Base-by-base conservation (phyloP, 2,329 filamentous ascomycete species). In the Neospermospora avenae region DNA sequence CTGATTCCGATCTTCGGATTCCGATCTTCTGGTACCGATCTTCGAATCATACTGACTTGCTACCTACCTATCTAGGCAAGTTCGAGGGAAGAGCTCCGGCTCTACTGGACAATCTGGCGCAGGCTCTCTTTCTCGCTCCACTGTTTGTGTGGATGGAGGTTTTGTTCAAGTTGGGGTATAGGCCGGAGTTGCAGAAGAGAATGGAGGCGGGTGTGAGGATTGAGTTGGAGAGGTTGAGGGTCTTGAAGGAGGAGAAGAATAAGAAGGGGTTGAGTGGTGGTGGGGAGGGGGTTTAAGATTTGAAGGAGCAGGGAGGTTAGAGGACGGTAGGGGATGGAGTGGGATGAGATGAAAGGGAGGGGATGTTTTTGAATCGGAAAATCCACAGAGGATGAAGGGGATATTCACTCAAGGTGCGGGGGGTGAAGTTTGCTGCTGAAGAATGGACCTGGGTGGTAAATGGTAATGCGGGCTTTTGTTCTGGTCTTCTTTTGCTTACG, bases 131-230 rank as follows among this genome's bases (percentile, higher is more conserved):
- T 18, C 31, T 51, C 8, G 46, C 46, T 2, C 28, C 46, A 11
- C 31, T 51, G 16, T 51, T 51, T 51, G 46, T 51, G 8, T 51
- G 46, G 46, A 51, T 51, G 46, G 46, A 51, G 31, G 7, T 51
- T 10, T 5, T 51, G 8, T 51, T 51, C 18, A 51, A 51, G n/a
- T n/a, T 51, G n/a, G 46, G 28, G 18, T 22, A 37, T n/a, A 51
- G 46, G 22, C 46, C 46, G 2, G 46, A 51, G 11, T 41, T 53
- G 49, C 25, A 35, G 37, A 53, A 41, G 49, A 39, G 35, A 18
- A 4, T 53, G 20, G 34, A 53, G 35, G 49, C 25, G 35, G 22
- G 44, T 1, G 46, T 51, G 16, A 37, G 28, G 24, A 25, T 13
- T 34, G 49, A 28, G 34, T 39, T 39, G 37, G 25, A 22, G 49